Evolutionary conservation across 2,329 filamentous ascomycete genomes (phyloP), one percentile per base, ranked within the genome.

Genomic region (Fusarium napiforme): DNA sequence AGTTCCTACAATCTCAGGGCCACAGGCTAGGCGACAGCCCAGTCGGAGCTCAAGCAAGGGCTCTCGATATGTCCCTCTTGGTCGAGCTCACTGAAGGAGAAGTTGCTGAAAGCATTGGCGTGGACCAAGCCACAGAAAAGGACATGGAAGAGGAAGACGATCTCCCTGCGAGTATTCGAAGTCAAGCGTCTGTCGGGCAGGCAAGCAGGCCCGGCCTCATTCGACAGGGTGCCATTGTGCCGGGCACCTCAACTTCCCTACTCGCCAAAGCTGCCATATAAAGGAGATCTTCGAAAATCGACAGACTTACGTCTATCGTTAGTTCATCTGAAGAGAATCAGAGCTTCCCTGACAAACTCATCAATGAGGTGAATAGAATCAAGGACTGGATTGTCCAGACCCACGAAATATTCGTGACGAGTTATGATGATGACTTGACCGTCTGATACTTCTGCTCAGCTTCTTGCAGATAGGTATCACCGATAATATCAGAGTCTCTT

Each of bases 171-270:
- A 14, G n/a, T 15, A 23, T 23, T 16, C 9, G n/a, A 1, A n/a
- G 5, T 11, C 40, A 43, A 23, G 40, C 4, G 40, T 4, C 40
- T 43, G 1, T 23, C n/a, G 2, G 4, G 9, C 3, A 23, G 5
- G n/a, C 15, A 23, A 43, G n/a, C 15, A 2, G 40, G 18, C n/a
- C n/a, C 15, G 40, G 40, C 0, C 40, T 43, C 15, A 23, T 23
- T 3, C n/a, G 15, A 0, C 40, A 10, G n/a, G n/a, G n/a, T 16
- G 42, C 23, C 8, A 45, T 26, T 5, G 16, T 12, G 2, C 42
- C 23, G 2, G 9, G 40, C 8, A 45, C 7, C 15, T 8, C 23
- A 12, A 45, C 23, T 8, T 21, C 19, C 19, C 14, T 21, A 4
- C 26, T 4, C 45, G 26, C 1, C 4, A 3, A 16, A 47, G 26